These are phyloP conservation scores for Pythium folliculosum DNA, from an alignment of 352 stramenopile genomes.

Conservation along the genomic window DNA sequence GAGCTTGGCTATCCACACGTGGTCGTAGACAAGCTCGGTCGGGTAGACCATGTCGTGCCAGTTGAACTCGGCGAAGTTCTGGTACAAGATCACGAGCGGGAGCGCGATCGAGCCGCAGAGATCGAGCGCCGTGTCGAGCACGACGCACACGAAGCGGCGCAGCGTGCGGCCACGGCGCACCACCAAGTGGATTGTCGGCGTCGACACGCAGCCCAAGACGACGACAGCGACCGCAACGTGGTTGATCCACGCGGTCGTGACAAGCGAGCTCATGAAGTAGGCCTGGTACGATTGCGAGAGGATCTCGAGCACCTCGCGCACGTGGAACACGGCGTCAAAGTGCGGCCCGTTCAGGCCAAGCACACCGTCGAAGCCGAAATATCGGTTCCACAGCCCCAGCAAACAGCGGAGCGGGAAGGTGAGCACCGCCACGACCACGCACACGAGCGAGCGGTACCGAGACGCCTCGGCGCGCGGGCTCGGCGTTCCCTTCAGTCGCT, in stretches of 20 bases:
- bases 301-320: constrained; percentile 15
- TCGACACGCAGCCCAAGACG: constrained; percentile 7
- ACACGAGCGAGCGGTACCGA: not conserved
- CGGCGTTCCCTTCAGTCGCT: not conserved
- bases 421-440: not conserved
- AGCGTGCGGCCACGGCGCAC: not conserved
- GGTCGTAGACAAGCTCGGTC: constrained; percentile 10
- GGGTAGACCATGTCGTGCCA: constrained; percentile 5
- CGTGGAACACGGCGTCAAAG: constrained; percentile 16
- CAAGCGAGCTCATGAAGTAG: constrained; percentile 15
- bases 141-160: constrained; percentile 2
- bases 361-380: constrained; percentile 2
- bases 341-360: constrained; percentile 14
- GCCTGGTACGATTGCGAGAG: constrained; percentile 21
- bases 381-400: not conserved
- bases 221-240: constrained; percentile 7
- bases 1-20: constrained; percentile 3
- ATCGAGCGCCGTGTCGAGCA: constrained; percentile 12
- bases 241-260: constrained; percentile 13
- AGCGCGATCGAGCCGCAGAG: constrained; percentile 9
- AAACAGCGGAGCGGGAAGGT: not conserved
- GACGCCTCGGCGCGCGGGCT: not conserved
- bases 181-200: not conserved
- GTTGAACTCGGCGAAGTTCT: not conserved
- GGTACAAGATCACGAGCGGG: constrained; percentile 7